These are phyloP conservation scores for Neurospora cerealis DNA, from an alignment of 495 filamentous ascomycete species.

Conservation along the genomic window DNA sequence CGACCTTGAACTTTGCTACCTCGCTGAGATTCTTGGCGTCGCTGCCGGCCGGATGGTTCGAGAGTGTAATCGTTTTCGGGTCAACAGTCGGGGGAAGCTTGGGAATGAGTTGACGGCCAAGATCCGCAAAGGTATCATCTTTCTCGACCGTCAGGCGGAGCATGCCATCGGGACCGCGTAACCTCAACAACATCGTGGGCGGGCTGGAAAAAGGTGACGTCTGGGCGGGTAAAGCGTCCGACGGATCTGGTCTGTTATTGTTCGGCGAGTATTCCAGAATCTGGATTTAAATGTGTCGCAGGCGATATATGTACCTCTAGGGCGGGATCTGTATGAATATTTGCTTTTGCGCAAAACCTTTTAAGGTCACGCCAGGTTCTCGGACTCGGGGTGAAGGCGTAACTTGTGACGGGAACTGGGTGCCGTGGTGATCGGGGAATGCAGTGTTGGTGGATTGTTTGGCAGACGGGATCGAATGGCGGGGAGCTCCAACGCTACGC, in stretches of 20 bases:
- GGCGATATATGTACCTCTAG: background rate
- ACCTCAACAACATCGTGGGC: conserved; percentile 53
- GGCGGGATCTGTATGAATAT: background rate
- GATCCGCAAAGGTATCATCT: conserved; percentile 40
- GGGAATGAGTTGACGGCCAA: conserved; percentile 39
- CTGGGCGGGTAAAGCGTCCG: background rate
- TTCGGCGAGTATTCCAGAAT: background rate
- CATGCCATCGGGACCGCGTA: conserved; percentile 61
- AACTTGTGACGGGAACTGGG: background rate
- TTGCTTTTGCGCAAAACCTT: background rate
- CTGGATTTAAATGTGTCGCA: background rate
- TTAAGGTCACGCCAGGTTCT: background rate
- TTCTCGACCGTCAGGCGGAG: conserved; percentile 56
- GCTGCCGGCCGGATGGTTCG: conserved; percentile 66
- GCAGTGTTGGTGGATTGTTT: background rate
- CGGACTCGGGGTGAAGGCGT: background rate
- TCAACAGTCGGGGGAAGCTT: conserved; percentile 51
- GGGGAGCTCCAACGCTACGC: background rate
- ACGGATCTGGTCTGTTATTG: background rate
- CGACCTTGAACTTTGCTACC: conserved; percentile 56
- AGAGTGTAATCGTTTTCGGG: conserved; percentile 64
- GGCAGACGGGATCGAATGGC: background rate
- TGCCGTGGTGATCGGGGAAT: background rate
- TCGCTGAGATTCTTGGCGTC: conserved; percentile 60
- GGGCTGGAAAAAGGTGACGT: background rate